phyloP scores from a whole-genome alignment of 208 protist species.

The Strigomonas culicis region DNA sequence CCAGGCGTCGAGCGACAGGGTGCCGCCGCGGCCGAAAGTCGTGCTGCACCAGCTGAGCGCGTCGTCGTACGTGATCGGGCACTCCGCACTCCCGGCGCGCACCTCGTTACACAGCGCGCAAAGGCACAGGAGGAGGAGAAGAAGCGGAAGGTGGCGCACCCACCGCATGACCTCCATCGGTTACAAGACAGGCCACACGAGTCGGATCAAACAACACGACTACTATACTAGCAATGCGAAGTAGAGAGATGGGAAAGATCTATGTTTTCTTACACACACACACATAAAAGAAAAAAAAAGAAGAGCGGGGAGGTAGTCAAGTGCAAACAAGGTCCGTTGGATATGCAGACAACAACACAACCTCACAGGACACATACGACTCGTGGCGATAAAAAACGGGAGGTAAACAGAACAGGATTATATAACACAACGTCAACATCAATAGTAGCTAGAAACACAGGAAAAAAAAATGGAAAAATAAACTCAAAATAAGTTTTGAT shows the following conservation, averaged over 20 bases:
- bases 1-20: slow-evolving; percentile 23
- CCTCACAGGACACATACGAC: too few relatives aligned
- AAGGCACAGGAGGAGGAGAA: not conserved
- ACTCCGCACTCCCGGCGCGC: not conserved
- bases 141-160: too few relatives aligned
- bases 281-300: slow-evolving; percentile 1
- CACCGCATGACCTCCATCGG: too few relatives aligned
- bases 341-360: too few relatives aligned
- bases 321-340: not conserved
- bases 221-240: too few relatives aligned
- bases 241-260: too few relatives aligned
- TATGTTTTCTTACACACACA: too few relatives aligned
- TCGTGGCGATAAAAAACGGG: too few relatives aligned
- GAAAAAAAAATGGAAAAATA: not conserved
- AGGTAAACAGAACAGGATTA: not conserved
- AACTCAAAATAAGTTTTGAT: not conserved
- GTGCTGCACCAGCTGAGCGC: slow-evolving; percentile 28
- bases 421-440: not conserved
- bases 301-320: not conserved
- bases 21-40: slow-evolving; percentile 28
- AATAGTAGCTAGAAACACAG: not conserved
- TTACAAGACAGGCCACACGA: too few relatives aligned
- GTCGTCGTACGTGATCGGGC: slow-evolving; percentile 1
- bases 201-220: too few relatives aligned
- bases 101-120: not conserved